Conservation (phyloP, 2,329 filamentous ascomycete genomes). For the Plenodomus tracheiphilus region DNA sequence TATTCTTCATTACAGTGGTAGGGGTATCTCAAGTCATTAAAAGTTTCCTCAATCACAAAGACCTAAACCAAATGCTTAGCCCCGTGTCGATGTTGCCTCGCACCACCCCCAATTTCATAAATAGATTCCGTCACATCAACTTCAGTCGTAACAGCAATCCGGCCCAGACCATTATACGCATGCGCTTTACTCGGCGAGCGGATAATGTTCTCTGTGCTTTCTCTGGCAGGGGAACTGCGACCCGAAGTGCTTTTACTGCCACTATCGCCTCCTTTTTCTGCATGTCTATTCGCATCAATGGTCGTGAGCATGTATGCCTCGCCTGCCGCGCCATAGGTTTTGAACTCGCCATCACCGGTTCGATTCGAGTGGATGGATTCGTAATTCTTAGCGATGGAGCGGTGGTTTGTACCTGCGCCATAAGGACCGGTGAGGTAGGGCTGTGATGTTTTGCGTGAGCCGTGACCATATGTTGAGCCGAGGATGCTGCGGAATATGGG, state of each 20-base stretch:
- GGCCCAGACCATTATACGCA: background rate
- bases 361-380: conserved; percentile 6
- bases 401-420: conserved; percentile 17
- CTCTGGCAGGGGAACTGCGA: conserved; percentile 2
- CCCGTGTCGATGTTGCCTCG: background rate
- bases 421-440: conserved; percentile 20
- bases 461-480: conserved; percentile 34
- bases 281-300: conserved; percentile 3
- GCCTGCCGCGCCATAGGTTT: conserved; percentile 1
- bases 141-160: conserved; percentile 15
- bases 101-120: background rate
- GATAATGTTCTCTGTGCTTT: conserved; percentile 6
- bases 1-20: too few relatives aligned
- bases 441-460: conserved; percentile 14
- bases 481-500: conserved; percentile 47
- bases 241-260: conserved; percentile 3
- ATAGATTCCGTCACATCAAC: conserved; percentile 13
- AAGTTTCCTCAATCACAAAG: too few relatives aligned
- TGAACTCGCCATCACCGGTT: conserved; percentile 1
- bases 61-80: background rate
- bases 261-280: background rate
- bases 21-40: background rate
- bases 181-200: conserved; percentile 1
- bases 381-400: conserved; percentile 12
- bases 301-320: conserved; percentile 15